Conservation (phyloP, 768 basidiomycete genomes). For the Dacryopinax spathularia region DNA sequence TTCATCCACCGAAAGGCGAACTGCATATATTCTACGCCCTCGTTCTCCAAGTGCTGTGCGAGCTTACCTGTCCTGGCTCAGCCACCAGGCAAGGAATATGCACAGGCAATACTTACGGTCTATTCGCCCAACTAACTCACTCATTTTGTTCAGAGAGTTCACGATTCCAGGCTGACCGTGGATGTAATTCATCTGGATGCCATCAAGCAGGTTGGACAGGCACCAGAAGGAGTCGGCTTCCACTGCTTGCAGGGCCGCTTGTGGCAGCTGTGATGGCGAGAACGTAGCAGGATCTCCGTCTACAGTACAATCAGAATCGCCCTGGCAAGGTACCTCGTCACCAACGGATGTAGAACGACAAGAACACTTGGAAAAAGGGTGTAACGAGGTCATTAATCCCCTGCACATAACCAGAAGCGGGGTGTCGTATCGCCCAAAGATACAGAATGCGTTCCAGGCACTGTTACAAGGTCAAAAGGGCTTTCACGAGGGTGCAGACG, state of each 20-base stretch:
- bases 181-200: conserved; percentile 98
- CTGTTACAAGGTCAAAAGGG: conserved; percentile 28
- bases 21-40: conserved; percentile 98
- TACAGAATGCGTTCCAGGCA: conserved; percentile 89
- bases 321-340: conserved; percentile 5
- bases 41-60: conserved; percentile 67
- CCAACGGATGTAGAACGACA: conserved; percentile 85
- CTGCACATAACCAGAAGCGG: conserved; percentile 96
- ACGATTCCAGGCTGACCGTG: conserved; percentile 94
- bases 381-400: conserved; percentile 98
- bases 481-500: neutral
- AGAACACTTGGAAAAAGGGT: conserved; percentile 94
- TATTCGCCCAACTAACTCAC: conserved; percentile 78
- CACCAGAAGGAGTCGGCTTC: conserved; percentile 99
- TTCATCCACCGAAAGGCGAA: conserved; percentile 99
- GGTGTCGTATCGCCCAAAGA: conserved; percentile 98
- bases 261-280: conserved; percentile 62
- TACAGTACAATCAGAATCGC: conserved; percentile 21
- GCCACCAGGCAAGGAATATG: conserved; percentile 1
- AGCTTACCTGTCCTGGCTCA: conserved; percentile 48
- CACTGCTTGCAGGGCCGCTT: conserved; percentile 59
- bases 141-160: conserved; percentile 83
- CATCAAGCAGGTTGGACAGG: conserved; percentile 83
- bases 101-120: conserved; percentile 42
- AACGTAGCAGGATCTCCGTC: conserved; percentile 85